Percentiles rank a stretch among this genome's conserved stretches.
phyloP scores from a whole-genome alignment of 164 flowering plant genomes.

The Kalanchoe fedtschenkoi region DNA sequence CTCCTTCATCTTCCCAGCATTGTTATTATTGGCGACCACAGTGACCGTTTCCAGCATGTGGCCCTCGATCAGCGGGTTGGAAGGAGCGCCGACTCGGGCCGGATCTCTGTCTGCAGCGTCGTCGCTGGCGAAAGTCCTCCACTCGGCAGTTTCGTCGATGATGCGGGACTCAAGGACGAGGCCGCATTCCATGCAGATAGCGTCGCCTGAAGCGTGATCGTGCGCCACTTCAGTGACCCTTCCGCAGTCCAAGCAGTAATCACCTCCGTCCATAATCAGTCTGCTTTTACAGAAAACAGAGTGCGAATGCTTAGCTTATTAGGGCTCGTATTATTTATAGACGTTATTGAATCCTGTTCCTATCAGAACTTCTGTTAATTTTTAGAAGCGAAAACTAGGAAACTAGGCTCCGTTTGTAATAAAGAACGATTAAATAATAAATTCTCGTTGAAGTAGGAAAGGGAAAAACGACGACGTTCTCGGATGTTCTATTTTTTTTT shows the following conservation, averaged over 20 bases:
- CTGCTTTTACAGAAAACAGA: too few relatives aligned
- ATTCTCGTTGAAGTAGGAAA: too few relatives aligned
- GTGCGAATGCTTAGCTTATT: too few relatives aligned
- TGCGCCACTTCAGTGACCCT: neutral
- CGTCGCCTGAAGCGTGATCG: constrained; percentile 2
- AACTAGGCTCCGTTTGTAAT: too few relatives aligned
- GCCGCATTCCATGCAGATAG: constrained; percentile 2
- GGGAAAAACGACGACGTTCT: too few relatives aligned
- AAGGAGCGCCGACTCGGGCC: neutral
- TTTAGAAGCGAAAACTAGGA: too few relatives aligned
- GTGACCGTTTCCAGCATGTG: neutral
- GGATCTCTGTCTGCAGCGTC: neutral
- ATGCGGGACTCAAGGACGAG: constrained; percentile 7
- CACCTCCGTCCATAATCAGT: neutral
- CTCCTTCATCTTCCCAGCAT: neutral
- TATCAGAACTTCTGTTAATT: too few relatives aligned
- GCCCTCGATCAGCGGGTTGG: neutral
- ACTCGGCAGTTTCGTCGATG: neutral
- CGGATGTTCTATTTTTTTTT: too few relatives aligned
- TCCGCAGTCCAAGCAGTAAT: neutral
- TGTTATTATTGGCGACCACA: neutral
- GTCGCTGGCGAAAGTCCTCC: constrained; percentile 1
- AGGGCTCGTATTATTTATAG: too few relatives aligned
- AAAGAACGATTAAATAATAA: too few relatives aligned
- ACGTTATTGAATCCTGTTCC: too few relatives aligned